Conservation (phyloP, 2,329 filamentous ascomycete genomes). For the Fusarium sp. region DNA sequence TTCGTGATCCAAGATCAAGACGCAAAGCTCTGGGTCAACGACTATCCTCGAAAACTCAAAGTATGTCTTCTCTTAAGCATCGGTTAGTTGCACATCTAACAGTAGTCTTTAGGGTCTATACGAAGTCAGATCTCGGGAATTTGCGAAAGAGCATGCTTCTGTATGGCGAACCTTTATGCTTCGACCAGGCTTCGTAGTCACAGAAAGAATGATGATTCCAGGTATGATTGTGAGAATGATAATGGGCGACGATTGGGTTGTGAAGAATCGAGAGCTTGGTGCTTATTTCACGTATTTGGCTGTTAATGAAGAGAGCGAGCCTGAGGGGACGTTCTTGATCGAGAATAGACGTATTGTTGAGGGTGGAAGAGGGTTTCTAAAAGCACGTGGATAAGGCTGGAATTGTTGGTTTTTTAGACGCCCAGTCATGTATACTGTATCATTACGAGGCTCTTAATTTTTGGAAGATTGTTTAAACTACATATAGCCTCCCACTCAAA, state of each 20-base stretch:
- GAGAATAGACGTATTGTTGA: conserved; percentile 1
- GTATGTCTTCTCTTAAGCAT: neutral
- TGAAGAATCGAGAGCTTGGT: conserved; percentile 32
- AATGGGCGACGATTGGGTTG: conserved; percentile 38
- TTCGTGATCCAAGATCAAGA: conserved; percentile 52
- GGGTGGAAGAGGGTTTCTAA: neutral
- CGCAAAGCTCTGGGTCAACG: conserved; percentile 45
- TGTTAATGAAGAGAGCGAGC: conserved; percentile 25
- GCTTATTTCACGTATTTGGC: conserved; percentile 40
- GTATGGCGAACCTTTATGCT: conserved; percentile 39
- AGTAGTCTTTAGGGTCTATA: conserved; percentile 15
- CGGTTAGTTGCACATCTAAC: neutral
- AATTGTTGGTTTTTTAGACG: too few species aligned
- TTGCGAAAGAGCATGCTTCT: conserved; percentile 16
- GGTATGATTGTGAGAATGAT: neutral
- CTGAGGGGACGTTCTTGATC: conserved; percentile 1
- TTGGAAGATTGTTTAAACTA: too few species aligned
- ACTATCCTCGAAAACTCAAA: conserved; percentile 40
- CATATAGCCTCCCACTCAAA: neutral
- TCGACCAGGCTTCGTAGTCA: conserved; percentile 31
- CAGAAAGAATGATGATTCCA: neutral
- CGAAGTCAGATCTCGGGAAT: conserved; percentile 23
- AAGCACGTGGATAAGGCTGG: neutral
- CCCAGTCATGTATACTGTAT: too few species aligned
- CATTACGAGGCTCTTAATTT: too few species aligned